Percentiles rank a stretch among this genome's conserved stretches.
These are phyloP conservation scores for Tillandsia fasciculata DNA, from an alignment of 176 grass and related monocot genomes.

Conservation along the genomic window DNA sequence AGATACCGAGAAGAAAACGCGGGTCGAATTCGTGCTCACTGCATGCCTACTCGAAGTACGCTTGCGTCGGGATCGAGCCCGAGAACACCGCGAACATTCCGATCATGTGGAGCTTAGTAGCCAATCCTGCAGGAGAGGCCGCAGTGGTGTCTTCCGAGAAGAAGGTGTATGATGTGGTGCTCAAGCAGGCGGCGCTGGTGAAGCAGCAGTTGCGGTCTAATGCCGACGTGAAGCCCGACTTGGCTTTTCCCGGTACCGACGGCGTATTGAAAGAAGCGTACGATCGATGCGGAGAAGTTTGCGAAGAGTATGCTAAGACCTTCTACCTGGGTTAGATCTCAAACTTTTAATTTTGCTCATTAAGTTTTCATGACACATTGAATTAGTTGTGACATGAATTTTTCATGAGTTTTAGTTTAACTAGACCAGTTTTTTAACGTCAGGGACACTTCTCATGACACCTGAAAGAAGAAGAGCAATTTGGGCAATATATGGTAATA, in stretches of 20 bases:
- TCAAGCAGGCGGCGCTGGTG: conserved; percentile 64
- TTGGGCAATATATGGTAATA: conserved; percentile 92
- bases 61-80: conserved; percentile 32
- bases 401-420: not conserved
- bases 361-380: not conserved
- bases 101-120: conserved; percentile 16
- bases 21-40: conserved; percentile 20
- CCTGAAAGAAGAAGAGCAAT: conserved; percentile 80
- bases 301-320: conserved; percentile 91
- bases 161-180: conserved; percentile 61
- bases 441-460: conserved; percentile 92
- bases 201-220: conserved; percentile 2
- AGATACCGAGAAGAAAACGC: not conserved
- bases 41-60: conserved; percentile 22
- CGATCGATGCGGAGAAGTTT: conserved; percentile 62
- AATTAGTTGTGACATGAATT: conserved; percentile 8
- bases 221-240: conserved; percentile 10
- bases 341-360: no score
- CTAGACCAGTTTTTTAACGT: not conserved
- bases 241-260: conserved; percentile 17
- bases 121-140: conserved; percentile 21
- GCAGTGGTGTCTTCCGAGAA: conserved; percentile 32
- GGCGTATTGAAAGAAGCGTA: conserved; percentile 49
- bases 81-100: conserved; percentile 21
- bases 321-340: conserved; percentile 69